Base-by-base conservation (phyloP, 345 rosid species). In the Eucalyptus brandiana region DNA sequence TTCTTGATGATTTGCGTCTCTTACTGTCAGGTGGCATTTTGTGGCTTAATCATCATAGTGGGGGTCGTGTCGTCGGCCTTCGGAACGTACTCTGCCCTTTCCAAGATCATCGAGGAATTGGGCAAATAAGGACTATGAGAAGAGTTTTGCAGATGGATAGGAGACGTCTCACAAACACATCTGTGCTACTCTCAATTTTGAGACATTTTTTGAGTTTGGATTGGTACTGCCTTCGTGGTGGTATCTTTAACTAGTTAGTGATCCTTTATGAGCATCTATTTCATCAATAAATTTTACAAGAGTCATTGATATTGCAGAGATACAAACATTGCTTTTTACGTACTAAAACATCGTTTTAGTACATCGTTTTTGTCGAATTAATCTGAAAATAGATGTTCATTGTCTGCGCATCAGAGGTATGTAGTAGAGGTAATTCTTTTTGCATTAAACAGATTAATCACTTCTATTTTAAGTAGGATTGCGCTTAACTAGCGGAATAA, bases 81-180 rank as follows among this genome's bases (percentile, higher is more conserved):
- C n/a, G 99, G 99, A 87, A 90, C 99, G 9, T 93, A 94, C 86
- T 95, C 98, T 4, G 95, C 99, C 45, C 91, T 97, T 7, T 89
- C 98, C 83, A 92, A 91, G 92, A 97, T 97, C 90, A 87, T 94
- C 47, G 92, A 95, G 92, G 90, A 87, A 53, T 93, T 96, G 93
- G 87, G 93, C 87, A 69, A 87, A 91, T 93, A 91, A 93, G 89
- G 40, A 42, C 37, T 15, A 15, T 21, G 87, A 48, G 50, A 12
- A 81, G 54, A 24, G 34, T 34, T 16, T 26, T 45, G 30, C 62
- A 32, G 67, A 87, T 44, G 30, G 65, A 54, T 54, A 44, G 67
- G 47, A 87, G 69, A 86, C 32, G 12, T 21, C 60, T 60, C 45
- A 8, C 81, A 24, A 28, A 21, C 42, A 12, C 67, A 87, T 11